Conservation (phyloP, 257 asterid genomes). For the Jaltomata sinuosa region DNA sequence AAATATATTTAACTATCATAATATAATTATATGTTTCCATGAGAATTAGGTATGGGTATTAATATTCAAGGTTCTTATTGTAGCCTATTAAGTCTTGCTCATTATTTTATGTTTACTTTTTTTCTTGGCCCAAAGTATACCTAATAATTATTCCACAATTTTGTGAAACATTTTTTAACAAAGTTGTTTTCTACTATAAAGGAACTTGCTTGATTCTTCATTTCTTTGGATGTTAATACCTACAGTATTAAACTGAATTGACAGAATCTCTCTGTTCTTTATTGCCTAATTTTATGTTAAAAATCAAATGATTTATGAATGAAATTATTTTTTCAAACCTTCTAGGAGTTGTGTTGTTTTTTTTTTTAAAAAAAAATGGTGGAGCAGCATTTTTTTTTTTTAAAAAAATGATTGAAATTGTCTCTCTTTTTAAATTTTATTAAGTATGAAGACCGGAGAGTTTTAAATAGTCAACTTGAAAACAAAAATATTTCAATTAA, state of each 20-base stretch:
- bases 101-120: too few species aligned
- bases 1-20: not conserved
- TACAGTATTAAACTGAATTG: not conserved
- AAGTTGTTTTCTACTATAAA: too few species aligned
- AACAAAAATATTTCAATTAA: too few species aligned
- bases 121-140: not conserved
- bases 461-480: too few species aligned
- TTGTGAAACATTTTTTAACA: not conserved
- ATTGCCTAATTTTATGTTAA: not conserved
- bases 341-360: not conserved
- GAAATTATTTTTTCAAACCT: not conserved
- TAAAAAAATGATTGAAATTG: not conserved
- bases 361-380: too few species aligned
- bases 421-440: not conserved
- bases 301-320: not conserved
- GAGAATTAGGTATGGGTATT: too few species aligned
- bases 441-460: too few species aligned
- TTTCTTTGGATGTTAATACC: not conserved
- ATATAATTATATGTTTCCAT: too few species aligned
- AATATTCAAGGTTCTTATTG: not conserved
- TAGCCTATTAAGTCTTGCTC: not conserved
- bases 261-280: not conserved
- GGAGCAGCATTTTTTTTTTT: too few species aligned
- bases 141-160: not conserved
- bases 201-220: not conserved